Evolutionary conservation across 2,329 filamentous ascomycete genomes (phyloP).

Genomic region (Arthroderma sp.): DNA sequence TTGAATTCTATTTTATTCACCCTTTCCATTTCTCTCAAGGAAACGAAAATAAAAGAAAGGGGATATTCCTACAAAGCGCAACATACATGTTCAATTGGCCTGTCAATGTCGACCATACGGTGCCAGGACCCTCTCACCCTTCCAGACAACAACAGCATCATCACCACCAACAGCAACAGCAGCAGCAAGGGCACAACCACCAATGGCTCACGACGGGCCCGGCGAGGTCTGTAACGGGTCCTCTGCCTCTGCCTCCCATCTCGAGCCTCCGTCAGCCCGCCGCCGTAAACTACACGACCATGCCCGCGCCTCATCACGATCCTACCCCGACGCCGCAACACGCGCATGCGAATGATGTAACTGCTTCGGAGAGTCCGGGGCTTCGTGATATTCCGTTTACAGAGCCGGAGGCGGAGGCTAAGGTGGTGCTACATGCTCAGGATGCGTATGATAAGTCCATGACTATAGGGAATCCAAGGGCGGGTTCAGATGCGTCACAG

Average conservation of each 20-base stretch:
- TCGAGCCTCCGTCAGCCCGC: constrained; percentile 3
- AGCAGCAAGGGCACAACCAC: constrained; percentile 1
- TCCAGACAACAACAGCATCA: constrained; percentile 12
- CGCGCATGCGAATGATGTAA: neutral
- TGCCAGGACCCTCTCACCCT: constrained; percentile 11
- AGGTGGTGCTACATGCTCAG: constrained; percentile 4
- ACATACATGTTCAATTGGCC: constrained; percentile 8
- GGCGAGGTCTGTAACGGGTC: neutral
- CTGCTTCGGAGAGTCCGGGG: neutral
- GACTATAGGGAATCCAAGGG: neutral
- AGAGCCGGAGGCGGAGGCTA: constrained; percentile 1
- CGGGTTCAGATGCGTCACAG: neutral
- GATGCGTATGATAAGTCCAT: neutral
- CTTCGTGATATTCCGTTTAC: constrained; percentile 2
- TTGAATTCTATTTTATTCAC: too few species aligned
- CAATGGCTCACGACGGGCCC: constrained; percentile 3
- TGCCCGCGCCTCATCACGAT: constrained; percentile 1
- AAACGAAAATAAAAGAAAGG: neutral
- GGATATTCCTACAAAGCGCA: neutral
- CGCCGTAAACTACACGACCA: neutral
- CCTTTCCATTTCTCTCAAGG: neutral
- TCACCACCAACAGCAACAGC: constrained; percentile 1
- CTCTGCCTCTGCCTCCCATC: constrained; percentile 3
- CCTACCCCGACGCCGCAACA: neutral
- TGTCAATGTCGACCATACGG: constrained; percentile 4